Evolutionary conservation across 495 filamentous ascomycete genomes (phyloP), one percentile per base, ranked within the genome.

Genomic region (Xylaria castorea): DNA sequence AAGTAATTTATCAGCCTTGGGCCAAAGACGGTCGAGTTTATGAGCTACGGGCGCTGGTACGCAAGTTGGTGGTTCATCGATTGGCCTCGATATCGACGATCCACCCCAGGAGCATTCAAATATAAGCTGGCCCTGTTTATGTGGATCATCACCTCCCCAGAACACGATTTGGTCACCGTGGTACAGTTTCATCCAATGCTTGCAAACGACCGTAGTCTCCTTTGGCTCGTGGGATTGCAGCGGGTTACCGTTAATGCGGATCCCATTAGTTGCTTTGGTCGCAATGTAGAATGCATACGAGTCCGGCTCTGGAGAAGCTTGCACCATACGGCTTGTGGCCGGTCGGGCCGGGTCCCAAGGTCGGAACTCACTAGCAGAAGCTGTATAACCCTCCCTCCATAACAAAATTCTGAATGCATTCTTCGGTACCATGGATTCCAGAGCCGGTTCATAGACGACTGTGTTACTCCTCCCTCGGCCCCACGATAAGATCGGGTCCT

Each of bases 351-450:
- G 75, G 57, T 78, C 78, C 82, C 85, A 87, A 7, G 82, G 84
- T 38, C 80, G 82, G 27, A 80, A 78, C 44, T 80, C 74, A 36
- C 75, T 74, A 64, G 74, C 75, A 27, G 76, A 75, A 12, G 82
- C 80, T 42, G 91, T 89, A 72, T 92, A 89, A 2, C 86, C 87
- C 0, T 87, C 85, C 32, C 88, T 88, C 87, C 90, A 93, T 74
- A 94, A 89, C 20, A 91, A 84, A 66, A 98, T 85, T 73, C 91
- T 90, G 74, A 97, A 87, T n/a, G 91, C 94, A 67, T 89, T 89
- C 75, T 94, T 94, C 6, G 94, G 93, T 40, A 98, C 89, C 27
- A 89, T 91, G 5, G 82, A 87, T 72, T 97, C 92, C 64, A 80
- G 76, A 38, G 76, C 79, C 38, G 88, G 82, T 1, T 87, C 79